Evolutionary conservation across 2,329 filamentous ascomycete species (phyloP).

Genomic region (Diplodia sapinea): DNA sequence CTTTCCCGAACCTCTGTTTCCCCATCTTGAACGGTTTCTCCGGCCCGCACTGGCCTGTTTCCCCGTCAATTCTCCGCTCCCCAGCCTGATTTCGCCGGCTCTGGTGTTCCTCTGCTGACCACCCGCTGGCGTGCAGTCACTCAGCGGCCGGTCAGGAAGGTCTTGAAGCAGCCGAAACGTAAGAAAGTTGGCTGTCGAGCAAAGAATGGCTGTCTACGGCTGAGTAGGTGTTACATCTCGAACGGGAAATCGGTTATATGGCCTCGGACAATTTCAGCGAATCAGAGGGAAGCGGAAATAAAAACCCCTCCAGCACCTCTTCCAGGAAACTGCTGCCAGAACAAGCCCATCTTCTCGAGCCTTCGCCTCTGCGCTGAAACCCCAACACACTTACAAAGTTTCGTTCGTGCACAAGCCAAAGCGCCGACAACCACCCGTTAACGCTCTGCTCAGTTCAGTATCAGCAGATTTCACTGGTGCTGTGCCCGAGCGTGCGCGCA

Average conservation of each 20-base stretch:
- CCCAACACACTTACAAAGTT: background rate
- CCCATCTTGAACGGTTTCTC: slow-evolving; percentile 18
- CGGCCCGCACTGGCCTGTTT: background rate
- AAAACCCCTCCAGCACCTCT: background rate
- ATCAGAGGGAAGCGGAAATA: background rate
- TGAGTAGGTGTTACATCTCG: background rate
- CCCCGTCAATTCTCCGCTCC: background rate
- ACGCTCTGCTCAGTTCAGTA: background rate
- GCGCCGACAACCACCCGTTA: background rate
- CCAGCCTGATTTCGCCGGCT: slow-evolving; percentile 13
- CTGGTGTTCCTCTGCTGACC: slow-evolving; percentile 4
- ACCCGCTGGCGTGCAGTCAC: background rate
- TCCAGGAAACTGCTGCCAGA: background rate
- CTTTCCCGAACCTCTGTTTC: slow-evolving; percentile 9
- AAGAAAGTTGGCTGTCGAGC: background rate
- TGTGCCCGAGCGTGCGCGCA: background rate
- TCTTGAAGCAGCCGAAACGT: background rate
- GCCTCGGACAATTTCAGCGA: background rate
- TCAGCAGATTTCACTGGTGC: background rate
- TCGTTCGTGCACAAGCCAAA: background rate
- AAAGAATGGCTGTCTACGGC: background rate
- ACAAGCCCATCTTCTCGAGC: background rate
- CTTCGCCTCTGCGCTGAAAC: background rate
- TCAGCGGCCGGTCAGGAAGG: background rate
- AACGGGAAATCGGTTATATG: background rate